Evolutionary conservation across 805 yeast genomes (phyloP).

Genomic region (Yamadazyma nakazawae): DNA sequence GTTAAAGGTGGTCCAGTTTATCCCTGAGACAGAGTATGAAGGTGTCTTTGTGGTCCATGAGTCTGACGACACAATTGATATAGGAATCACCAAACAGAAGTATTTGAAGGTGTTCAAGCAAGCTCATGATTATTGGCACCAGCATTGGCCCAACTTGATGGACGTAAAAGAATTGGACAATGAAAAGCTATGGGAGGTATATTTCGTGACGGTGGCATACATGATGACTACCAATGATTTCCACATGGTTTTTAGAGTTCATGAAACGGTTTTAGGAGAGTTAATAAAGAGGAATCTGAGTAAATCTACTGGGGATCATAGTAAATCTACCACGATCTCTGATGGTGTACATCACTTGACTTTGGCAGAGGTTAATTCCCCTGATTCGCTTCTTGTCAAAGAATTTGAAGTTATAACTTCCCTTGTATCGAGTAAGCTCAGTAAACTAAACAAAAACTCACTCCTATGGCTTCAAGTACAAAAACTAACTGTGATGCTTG

Average conservation of each 20-base stretch:
- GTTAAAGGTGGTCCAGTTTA: conserved; percentile 6
- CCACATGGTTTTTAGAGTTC: conserved; percentile 27
- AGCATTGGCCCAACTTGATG: background rate
- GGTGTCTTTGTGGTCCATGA: conserved; percentile 8
- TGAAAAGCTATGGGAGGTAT: conserved; percentile 15
- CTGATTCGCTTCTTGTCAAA: conserved; percentile 6
- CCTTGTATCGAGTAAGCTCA: conserved; percentile 25
- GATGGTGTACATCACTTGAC: background rate
- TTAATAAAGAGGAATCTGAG: conserved; percentile 4
- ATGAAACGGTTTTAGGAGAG: conserved; percentile 21
- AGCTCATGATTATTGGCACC: conserved; percentile 30
- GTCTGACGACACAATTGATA: conserved; percentile 20
- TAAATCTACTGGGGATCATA: too few species aligned
- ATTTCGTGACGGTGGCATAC: conserved; percentile 31
- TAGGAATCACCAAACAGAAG: conserved; percentile 29
- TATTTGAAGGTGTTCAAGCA: conserved; percentile 31
- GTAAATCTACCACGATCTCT: background rate
- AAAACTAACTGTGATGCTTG: conserved; percentile 14
- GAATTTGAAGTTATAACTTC: conserved; percentile 33
- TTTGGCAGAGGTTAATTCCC: too few species aligned
- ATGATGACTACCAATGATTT: conserved; percentile 39
- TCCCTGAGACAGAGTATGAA: background rate
- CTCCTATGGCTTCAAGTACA: conserved; percentile 35
- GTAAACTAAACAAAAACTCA: conserved; percentile 39
- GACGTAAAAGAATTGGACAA: background rate